Evolutionary conservation across 192 early-diverging fungal genomes (phyloP), one percentile per base, ranked within the genome.

Genomic region (Spinellus fusiger): DNA sequence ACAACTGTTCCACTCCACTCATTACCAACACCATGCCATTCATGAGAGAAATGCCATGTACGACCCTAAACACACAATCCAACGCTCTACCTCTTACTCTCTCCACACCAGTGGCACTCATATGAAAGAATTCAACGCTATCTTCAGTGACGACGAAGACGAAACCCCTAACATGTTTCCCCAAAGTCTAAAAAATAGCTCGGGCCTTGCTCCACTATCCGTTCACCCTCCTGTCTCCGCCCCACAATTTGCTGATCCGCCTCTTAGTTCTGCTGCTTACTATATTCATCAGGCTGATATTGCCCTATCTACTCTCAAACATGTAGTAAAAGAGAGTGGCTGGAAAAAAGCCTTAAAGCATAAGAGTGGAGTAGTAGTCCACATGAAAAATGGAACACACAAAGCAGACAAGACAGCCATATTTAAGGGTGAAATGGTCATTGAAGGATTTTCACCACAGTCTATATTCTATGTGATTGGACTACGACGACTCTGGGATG

Each of bases 311-410:
- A 71, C 64, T 0, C 62, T 83, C 7, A 83, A 83, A 40, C 65
- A 58, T 1, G 61, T 78, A 15, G 64, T 70, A 4, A 58, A 72
- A 22, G 69, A 71, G n/a, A 27, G 44, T 8, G 77, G 69, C 12
- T 83, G 81, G 81, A 80, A 80, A 64, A 77, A 76, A 48, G 75
- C 76, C 26, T 44, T 77, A 18, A 79, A 77, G 9, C 73, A 79
- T 53, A 83, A 83, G 47, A 76, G 73, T 37, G 77, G 75, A 26
- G 74, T 75, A 26, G 55, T 74, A 7, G 81, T 83, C 38, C 79
- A 72, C 32, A 78, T 77, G 68, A 77, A 74, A 25, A 66, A 38
- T n/a, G 70, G 64, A 3, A 49, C 51, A 20, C 65, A 47, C 34
- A 69, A 57, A 27, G 57, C 54, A 16, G 79, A 80, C n/a, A 81